Conservation (phyloP, 2,329 filamentous ascomycete species). For the Phaeosphaeria sp. region DNA sequence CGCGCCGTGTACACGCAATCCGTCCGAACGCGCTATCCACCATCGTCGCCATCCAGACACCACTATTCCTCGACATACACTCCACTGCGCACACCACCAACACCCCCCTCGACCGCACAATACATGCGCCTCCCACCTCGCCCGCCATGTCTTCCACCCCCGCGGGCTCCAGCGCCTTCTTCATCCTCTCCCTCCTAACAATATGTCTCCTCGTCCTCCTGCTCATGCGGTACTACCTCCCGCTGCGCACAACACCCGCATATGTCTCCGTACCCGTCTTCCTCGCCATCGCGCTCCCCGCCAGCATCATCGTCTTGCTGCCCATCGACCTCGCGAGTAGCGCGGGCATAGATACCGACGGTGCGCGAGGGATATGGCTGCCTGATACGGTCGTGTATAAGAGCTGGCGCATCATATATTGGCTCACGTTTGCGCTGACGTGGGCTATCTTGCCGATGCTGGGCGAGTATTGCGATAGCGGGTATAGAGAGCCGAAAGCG, state of each 20-base stretch:
- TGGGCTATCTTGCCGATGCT: constrained; percentile 95
- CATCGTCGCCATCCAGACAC: constrained; percentile 12
- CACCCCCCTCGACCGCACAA: constrained; percentile 11
- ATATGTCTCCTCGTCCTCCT: constrained; percentile 81
- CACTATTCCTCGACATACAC: constrained; percentile 9
- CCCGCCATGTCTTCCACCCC: constrained; percentile 62
- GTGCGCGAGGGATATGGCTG: constrained; percentile 84
- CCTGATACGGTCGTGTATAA: constrained; percentile 79
- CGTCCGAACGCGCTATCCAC: neutral
- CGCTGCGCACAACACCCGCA: constrained; percentile 85
- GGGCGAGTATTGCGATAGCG: constrained; percentile 92
- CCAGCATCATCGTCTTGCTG: constrained; percentile 88
- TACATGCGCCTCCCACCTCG: constrained; percentile 24
- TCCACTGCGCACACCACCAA: constrained; percentile 3
- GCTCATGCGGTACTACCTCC: constrained; percentile 87
- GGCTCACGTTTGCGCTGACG: constrained; percentile 93
- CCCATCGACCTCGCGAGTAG: constrained; percentile 95
- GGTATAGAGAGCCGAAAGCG: constrained; percentile 84
- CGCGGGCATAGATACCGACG: constrained; percentile 73
- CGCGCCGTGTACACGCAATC: neutral
- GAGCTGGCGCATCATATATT: constrained; percentile 94
- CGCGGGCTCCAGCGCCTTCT: constrained; percentile 81
- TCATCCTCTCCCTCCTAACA: constrained; percentile 72
- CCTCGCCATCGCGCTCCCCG: constrained; percentile 91
- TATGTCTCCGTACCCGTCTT: constrained; percentile 94